Conservation (phyloP, 805 yeast genomes). For the Wickerhamia fluorescens region DNA sequence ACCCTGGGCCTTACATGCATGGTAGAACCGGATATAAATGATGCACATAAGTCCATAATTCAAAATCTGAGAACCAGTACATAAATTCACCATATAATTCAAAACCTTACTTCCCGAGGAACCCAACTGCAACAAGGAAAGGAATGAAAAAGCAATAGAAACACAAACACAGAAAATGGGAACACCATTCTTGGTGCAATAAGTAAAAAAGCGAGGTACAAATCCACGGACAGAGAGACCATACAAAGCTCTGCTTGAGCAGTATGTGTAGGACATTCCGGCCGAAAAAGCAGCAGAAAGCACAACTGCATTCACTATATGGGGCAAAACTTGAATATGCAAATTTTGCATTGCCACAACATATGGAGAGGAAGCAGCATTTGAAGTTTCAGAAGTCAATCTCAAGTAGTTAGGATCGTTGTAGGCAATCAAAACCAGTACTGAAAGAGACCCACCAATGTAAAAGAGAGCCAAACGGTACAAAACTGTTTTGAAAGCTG, state of each 20-base stretch:
- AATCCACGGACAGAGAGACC: conserved; percentile 41
- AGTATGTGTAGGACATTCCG: conserved; percentile 42
- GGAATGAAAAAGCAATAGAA: conserved; percentile 46
- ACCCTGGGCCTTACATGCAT: conserved; percentile 34
- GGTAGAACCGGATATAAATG: conserved; percentile 36
- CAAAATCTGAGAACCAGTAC: conserved; percentile 41
- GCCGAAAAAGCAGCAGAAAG: conserved; percentile 42
- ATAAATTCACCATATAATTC: conserved; percentile 39
- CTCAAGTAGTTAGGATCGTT: conserved; percentile 52
- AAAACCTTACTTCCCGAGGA: conserved; percentile 28
- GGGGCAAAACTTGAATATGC: conserved; percentile 36
- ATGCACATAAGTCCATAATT: conserved; percentile 41
- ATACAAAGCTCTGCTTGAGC: conserved; percentile 41
- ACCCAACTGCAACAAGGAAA: conserved; percentile 57
- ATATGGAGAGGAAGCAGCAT: conserved; percentile 50
- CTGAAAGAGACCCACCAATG: conserved; percentile 67
- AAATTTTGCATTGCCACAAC: conserved; percentile 45
- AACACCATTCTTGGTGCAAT: conserved; percentile 40
- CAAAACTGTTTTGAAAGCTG: conserved; percentile 71
- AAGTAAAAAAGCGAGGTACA: conserved; percentile 38
- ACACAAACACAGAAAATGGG: conserved; percentile 40
- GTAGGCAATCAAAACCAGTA: conserved; percentile 69
- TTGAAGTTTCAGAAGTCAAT: conserved; percentile 49
- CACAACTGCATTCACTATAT: conserved; percentile 38
- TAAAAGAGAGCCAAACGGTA: conserved; percentile 61